These are phyloP conservation scores for Senecio squalidus DNA, from an alignment of 140 eudicot genomes.

Conservation along the genomic window DNA sequence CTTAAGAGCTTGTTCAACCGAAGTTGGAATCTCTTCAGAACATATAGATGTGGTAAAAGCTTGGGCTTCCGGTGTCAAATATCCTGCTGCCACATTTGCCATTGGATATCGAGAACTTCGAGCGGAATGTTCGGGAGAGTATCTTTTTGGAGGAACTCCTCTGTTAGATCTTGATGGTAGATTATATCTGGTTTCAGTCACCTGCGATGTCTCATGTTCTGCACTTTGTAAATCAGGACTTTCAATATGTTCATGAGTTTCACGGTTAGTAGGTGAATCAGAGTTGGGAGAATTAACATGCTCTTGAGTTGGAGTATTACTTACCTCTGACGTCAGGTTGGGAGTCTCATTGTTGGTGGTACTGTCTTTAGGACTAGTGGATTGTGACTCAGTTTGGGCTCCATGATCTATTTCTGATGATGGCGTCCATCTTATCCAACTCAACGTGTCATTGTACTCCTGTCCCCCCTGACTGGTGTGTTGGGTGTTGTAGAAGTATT, in stretches of 20 bases:
- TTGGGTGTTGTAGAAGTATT: no score
- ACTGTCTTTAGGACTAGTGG: background rate
- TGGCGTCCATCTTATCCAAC: no score
- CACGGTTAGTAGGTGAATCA: no score
- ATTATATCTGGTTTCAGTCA: no score
- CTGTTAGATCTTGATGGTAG: background rate
- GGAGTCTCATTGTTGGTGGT: background rate
- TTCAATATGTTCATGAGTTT: background rate
- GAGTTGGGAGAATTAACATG: background rate
- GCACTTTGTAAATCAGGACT: background rate
- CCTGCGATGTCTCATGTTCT: no score
- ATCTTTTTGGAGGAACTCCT: background rate
- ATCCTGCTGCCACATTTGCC: background rate
- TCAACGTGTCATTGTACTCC: no score
- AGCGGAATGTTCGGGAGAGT: background rate
- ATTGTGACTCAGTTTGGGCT: no score
- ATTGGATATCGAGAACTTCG: background rate
- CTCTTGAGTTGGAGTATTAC: background rate
- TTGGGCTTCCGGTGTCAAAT: background rate
- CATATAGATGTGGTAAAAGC: background rate
- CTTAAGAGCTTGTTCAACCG: background rate
- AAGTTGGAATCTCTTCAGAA: background rate
- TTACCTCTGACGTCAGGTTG: background rate
- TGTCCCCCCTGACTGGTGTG: no score
- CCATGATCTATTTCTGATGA: no score